phyloP scores from a whole-genome alignment of 2,329 filamentous ascomycete species.

The Hymenoscyphus infarciens region DNA sequence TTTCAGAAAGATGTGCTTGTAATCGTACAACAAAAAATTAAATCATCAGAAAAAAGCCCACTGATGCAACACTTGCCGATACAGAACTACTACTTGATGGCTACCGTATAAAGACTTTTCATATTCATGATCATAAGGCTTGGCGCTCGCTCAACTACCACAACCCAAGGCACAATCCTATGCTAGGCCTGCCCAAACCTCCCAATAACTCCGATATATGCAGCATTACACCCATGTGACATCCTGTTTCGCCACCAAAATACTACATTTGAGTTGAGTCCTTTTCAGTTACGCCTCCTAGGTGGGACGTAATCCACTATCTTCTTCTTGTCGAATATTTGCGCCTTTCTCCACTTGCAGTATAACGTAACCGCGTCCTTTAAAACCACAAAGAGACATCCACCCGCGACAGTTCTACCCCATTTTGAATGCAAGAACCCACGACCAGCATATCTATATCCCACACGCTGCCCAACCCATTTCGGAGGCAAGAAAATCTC shows the following conservation, averaged over 20 bases:
- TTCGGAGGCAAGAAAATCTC: constrained; percentile 62
- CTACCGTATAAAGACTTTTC: neutral
- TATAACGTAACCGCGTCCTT: constrained; percentile 65
- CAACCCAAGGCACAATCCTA: neutral
- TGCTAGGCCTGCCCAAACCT: neutral
- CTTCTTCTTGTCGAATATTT: constrained; percentile 51
- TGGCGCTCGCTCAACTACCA: neutral
- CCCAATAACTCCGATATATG: neutral
- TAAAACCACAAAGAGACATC: constrained; percentile 81
- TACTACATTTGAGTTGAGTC: neutral
- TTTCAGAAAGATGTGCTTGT: neutral
- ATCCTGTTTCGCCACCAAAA: neutral
- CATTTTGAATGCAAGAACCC: constrained; percentile 74
- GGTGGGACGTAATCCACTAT: constrained; percentile 38
- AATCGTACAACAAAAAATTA: too few species aligned
- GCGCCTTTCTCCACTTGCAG: constrained; percentile 59
- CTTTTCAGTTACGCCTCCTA: neutral
- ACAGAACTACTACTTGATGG: neutral
- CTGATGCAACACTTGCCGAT: neutral
- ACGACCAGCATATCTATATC: constrained; percentile 26
- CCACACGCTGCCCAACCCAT: constrained; percentile 49
- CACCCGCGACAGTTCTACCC: constrained; percentile 85
- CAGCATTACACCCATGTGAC: neutral
- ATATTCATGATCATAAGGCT: constrained; percentile 1
- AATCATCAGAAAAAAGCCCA: neutral